These are phyloP conservation scores for Hypoxylon sp. DNA, from an alignment of 2,329 filamentous ascomycete genomes.

Conservation along the genomic window DNA sequence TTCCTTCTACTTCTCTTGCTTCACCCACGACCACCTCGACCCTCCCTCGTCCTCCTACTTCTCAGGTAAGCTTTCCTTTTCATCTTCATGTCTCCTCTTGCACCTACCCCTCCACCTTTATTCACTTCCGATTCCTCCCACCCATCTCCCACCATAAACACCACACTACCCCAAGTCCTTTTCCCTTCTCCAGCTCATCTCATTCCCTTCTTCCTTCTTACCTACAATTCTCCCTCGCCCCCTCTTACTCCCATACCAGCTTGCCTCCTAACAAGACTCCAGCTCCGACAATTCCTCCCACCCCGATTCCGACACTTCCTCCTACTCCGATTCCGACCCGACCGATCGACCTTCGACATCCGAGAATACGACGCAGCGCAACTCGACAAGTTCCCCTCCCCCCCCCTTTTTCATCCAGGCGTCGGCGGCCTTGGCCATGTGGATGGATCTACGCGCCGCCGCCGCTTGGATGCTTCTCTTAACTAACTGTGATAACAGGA, in stretches of 20 bases:
- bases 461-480: conserved; percentile 14
- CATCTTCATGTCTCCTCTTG: background rate
- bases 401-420: conserved; percentile 10
- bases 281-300: too few relatives aligned
- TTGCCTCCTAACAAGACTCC: too few relatives aligned
- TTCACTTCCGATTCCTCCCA: background rate
- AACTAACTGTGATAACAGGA: too few relatives aligned
- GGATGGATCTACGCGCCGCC: conserved; percentile 9
- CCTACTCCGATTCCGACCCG: too few relatives aligned
- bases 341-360: too few relatives aligned
- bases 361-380: too few relatives aligned
- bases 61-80: background rate
- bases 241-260: background rate
- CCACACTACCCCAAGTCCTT: background rate
- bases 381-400: too few relatives aligned
- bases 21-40: background rate
- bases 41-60: background rate
- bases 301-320: too few relatives aligned
- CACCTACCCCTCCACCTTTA: background rate
- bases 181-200: background rate
- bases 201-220: background rate
- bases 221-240: background rate
- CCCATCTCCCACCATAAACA: background rate
- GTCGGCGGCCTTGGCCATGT: conserved; percentile 5
- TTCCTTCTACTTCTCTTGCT: background rate